Percentiles rank a stretch among this genome's conserved stretches.
Evolutionary conservation across 2,329 filamentous ascomycete genomes (phyloP).

Genomic region (Colletotrichum tabaci): DNA sequence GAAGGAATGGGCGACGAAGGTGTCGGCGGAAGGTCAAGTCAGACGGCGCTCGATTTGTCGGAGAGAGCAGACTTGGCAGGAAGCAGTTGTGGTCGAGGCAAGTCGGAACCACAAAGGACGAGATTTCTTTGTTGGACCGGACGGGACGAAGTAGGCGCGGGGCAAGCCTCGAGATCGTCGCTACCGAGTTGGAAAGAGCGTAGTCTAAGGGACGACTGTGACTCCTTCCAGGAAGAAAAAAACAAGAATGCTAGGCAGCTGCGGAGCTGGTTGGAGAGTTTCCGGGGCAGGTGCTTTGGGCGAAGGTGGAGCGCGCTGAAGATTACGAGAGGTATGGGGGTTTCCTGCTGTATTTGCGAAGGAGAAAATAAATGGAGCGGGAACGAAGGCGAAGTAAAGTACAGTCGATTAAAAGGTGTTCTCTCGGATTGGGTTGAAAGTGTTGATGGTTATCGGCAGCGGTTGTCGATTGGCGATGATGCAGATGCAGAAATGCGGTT

Average conservation of each 20-base stretch:
- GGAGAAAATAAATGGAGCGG: slow-evolving; percentile 13
- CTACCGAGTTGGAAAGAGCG: slow-evolving; percentile 9
- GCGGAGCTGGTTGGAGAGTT: not conserved
- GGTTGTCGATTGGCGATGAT: slow-evolving; percentile 21
- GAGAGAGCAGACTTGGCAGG: slow-evolving; percentile 2
- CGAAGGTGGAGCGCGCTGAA: slow-evolving; percentile 30
- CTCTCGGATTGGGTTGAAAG: slow-evolving; percentile 6
- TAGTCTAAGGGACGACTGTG: slow-evolving; percentile 3
- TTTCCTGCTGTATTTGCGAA: slow-evolving; percentile 27
- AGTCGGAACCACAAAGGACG: slow-evolving; percentile 29
- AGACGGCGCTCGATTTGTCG: slow-evolving; percentile 24
- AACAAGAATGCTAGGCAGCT: slow-evolving; percentile 9
- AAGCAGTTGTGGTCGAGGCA: slow-evolving; percentile 28
- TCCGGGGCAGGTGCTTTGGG: slow-evolving; percentile 6
- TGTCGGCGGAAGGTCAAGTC: slow-evolving; percentile 32
- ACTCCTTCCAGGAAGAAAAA: slow-evolving; percentile 10
- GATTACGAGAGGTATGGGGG: slow-evolving; percentile 19
- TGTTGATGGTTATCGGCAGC: not conserved
- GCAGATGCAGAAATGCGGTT: slow-evolving; percentile 27
- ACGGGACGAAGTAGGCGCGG: slow-evolving; percentile 14
- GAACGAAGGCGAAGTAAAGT: slow-evolving; percentile 48
- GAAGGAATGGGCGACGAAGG: slow-evolving; percentile 35
- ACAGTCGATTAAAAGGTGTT: slow-evolving; percentile 56
- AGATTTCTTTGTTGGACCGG: slow-evolving; percentile 24
- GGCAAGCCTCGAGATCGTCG: slow-evolving; percentile 9